Evolutionary conservation across 2,329 filamentous ascomycete genomes (phyloP), one percentile per base, ranked within the genome.

Genomic region (Lasiodiplodia sp.): DNA sequence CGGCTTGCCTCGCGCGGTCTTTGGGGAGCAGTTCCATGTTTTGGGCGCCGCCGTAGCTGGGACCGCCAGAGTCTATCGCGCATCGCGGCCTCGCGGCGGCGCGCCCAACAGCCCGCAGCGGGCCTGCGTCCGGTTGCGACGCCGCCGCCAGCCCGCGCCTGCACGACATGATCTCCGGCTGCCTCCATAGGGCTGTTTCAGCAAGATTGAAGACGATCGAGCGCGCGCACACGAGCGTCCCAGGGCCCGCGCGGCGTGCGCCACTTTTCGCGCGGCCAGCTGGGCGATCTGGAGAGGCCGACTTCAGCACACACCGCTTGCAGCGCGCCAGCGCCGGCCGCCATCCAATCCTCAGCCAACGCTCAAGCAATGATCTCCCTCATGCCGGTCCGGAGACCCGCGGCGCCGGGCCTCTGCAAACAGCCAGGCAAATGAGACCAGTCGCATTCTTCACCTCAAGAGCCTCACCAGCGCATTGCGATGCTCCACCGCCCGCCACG

Each of bases 11-110:
- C 60, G 60, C 60, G 44, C 56, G 55, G 52, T 66, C 49, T 58
- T 63, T 67, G 65, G 65, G 53, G 55, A 67, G 65, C 65, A 58
- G 65, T 67, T 58, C 65, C 65, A 67, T 67, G 65, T 67, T 67
- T 67, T 67, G 65, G 60, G 63, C 34, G 25, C 34, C 37, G 38
- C 49, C 63, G 37, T 21, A 31, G 49, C 52, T 66, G 63, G 63
- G 63, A 66, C 49, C 49, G 56, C 56, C 56, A 55, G 66, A 68
- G 66, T 68, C 66, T 62, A 68, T 68, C 34, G 65, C 31, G 55
- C 60, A 64, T 51, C 47, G 47, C 60, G 60, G 28, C 60, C 44
- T 64, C 31, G 60, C 60, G 47, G 60, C 60, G 60, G 60, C 57
- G 60, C 60, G 47, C 60, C 65, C 65, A 57, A 60, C 65, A 58